Conservation (phyloP, 23 red algal genomes). For the Porphyridium purpureum region DNA sequence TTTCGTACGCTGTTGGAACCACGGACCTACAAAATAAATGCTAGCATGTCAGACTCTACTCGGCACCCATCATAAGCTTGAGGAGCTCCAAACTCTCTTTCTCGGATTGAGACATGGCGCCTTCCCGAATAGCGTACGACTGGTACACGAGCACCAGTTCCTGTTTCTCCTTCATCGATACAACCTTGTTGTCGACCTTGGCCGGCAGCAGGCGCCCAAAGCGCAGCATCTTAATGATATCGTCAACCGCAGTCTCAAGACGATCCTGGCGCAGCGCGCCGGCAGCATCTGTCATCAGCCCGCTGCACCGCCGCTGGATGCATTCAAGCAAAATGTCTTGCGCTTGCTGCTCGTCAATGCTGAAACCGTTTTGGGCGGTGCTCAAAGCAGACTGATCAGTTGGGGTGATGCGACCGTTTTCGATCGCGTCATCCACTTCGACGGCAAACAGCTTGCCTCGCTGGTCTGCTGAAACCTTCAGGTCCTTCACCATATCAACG, state of each 20-base stretch:
- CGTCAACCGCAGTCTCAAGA: conserved; percentile 39
- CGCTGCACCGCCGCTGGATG: conserved; percentile 68
- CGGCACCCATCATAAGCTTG: conserved; percentile 72
- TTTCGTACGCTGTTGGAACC: too few relatives aligned
- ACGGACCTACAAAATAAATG: too few relatives aligned
- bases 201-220: conserved; percentile 82
- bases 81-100: conserved; percentile 49
- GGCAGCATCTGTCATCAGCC: conserved; percentile 70
- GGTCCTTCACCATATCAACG: conserved; percentile 80
- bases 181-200: conserved; percentile 40
- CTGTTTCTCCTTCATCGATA: conserved; percentile 56
- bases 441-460: conserved; percentile 47
- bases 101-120: conserved; percentile 13
- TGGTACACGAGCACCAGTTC: conserved; percentile 91
- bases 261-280: conserved; percentile 52
- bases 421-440: conserved; percentile 89
- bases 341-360: conserved; percentile 37
- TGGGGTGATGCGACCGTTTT: conserved; percentile 59
- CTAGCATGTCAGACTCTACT: too few relatives aligned
- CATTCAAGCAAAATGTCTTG: conserved; percentile 53
- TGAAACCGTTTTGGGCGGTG: conserved; percentile 36
- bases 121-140: conserved; percentile 53
- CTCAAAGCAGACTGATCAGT: conserved; percentile 55
- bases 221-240: conserved; percentile 62
- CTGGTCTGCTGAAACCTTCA: conserved; percentile 33